phyloP scores from a whole-genome alignment of 805 yeast species.

The Citeromyces nyonsensis region DNA sequence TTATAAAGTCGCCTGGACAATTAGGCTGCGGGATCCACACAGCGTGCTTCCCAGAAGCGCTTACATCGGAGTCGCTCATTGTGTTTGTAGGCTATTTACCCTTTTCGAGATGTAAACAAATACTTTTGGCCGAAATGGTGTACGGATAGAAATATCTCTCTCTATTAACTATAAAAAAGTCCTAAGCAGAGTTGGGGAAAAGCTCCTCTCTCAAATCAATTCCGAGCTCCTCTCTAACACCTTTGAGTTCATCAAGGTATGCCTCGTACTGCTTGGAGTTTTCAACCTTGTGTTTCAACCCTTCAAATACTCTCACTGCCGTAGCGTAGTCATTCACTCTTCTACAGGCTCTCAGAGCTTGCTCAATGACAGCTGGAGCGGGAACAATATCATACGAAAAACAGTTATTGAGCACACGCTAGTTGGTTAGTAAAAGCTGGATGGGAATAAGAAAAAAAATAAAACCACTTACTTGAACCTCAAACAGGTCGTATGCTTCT shows the following conservation, averaged over 20 bases:
- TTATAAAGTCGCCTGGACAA: conserved; percentile 29
- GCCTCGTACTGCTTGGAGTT: conserved; percentile 89
- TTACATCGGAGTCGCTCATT: too few relatives aligned
- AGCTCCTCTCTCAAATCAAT: conserved; percentile 86
- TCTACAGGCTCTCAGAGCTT: conserved; percentile 95
- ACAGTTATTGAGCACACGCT: conserved; percentile 93
- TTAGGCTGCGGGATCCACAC: conserved; percentile 68
- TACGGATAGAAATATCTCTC: not conserved
- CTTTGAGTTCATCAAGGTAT: conserved; percentile 88
- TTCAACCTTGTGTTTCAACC: conserved; percentile 91
- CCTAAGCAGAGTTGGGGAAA: conserved; percentile 23
- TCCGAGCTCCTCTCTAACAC: conserved; percentile 83
- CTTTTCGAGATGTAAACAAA: conserved; percentile 1
- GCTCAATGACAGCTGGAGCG: conserved; percentile 89
- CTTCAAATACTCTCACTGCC: conserved; percentile 97
- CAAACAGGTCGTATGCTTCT: conserved; percentile 77
- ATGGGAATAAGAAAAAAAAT: not conserved
- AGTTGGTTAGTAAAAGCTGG: conserved; percentile 1
- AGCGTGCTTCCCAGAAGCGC: conserved; percentile 16
- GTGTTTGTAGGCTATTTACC: too few relatives aligned
- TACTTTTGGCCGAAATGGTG: conserved; percentile 2
- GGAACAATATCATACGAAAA: conserved; percentile 98
- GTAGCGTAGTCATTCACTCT: conserved; percentile 98
- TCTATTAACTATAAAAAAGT: not conserved
- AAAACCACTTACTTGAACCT: conserved; percentile 37